These are phyloP conservation scores for Oropetium thomaeum DNA, from an alignment of 176 grass and related monocot genomes.

Conservation along the genomic window DNA sequence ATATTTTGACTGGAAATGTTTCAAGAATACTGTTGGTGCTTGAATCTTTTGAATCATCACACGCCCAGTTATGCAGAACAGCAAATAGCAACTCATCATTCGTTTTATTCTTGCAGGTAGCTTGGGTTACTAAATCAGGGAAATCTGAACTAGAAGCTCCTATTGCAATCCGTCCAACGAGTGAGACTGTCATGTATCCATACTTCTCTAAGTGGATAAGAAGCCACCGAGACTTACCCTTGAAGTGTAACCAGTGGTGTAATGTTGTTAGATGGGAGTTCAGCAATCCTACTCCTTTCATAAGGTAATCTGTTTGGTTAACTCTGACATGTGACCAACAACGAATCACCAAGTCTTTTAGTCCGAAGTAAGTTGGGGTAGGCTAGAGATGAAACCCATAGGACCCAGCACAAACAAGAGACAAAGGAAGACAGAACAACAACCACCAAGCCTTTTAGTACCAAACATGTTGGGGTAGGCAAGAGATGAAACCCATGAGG, in stretches of 20 bases:
- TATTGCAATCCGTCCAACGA: constrained; percentile 80
- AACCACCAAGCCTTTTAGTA: too few relatives aligned
- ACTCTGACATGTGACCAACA: neutral
- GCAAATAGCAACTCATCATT: neutral
- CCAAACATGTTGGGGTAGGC: too few relatives aligned
- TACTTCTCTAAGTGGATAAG: constrained; percentile 98
- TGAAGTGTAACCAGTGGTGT: constrained; percentile 89
- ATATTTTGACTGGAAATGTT: neutral
- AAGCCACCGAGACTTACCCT: constrained; percentile 73
- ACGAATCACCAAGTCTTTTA: too few relatives aligned
- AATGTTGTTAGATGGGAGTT: constrained; percentile 91
- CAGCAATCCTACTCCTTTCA: constrained; percentile 80
- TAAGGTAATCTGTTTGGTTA: constrained; percentile 45
- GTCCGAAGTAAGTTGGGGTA: too few relatives aligned
- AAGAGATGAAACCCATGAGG: too few relatives aligned
- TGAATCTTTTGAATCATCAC: neutral
- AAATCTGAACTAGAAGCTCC: constrained; percentile 79
- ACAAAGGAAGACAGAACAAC: too few relatives aligned
- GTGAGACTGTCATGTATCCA: constrained; percentile 91
- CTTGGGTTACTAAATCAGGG: constrained; percentile 78
- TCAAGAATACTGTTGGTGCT: neutral
- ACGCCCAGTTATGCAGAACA: neutral
- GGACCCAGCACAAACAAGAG: too few relatives aligned
- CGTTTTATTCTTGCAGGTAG: constrained; percentile 42
- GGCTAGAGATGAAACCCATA: too few relatives aligned